Conservation (phyloP, 345 rosid genomes). For the Bruguiera gymnorhiza region DNA sequence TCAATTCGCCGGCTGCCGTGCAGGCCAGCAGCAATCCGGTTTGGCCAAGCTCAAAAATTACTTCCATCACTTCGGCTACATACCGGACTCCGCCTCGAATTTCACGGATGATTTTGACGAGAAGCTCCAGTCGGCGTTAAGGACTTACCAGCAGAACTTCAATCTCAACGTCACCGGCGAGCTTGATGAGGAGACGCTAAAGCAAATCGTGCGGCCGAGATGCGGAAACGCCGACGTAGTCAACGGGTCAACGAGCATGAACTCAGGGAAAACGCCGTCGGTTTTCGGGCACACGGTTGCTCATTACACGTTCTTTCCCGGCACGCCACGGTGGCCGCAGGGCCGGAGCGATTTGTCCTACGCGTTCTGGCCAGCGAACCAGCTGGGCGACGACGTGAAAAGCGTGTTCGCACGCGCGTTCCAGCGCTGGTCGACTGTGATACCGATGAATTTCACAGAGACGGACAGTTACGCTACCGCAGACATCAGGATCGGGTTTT, state of each 20-base stretch:
- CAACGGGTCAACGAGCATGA: conserved; percentile 80
- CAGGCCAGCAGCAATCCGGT: conserved; percentile 59
- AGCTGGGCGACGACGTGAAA: conserved; percentile 45
- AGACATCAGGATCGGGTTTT: conserved; percentile 70
- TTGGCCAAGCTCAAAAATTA: conserved; percentile 65
- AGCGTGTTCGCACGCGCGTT: conserved; percentile 70
- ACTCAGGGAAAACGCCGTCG: conserved; percentile 42
- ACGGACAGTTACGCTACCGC: conserved; percentile 30
- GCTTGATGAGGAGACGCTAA: conserved; percentile 58
- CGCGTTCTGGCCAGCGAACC: conserved; percentile 52
- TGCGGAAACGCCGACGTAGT: conserved; percentile 89
- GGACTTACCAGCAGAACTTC: conserved; percentile 70
- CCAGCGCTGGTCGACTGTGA: conserved; percentile 63
- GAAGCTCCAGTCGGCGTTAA: conserved; percentile 52
- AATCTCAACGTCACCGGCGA: conserved; percentile 65
- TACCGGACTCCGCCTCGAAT: conserved; percentile 33
- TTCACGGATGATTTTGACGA: conserved; percentile 74
- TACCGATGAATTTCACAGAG: conserved; percentile 57
- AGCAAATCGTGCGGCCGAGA: conserved; percentile 61
- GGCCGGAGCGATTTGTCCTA: conserved; percentile 49
- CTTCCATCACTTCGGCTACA: conserved; percentile 76
- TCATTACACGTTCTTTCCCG: conserved; percentile 69
- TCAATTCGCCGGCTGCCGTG: conserved; percentile 55
- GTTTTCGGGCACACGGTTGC: conserved; percentile 38
- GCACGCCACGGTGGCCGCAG: conserved; percentile 66